Percentiles rank a stretch among this genome's conserved stretches.
Conservation (phyloP, 1,284 basidiomycete genomes). For the Hymenochaete sp. region DNA sequence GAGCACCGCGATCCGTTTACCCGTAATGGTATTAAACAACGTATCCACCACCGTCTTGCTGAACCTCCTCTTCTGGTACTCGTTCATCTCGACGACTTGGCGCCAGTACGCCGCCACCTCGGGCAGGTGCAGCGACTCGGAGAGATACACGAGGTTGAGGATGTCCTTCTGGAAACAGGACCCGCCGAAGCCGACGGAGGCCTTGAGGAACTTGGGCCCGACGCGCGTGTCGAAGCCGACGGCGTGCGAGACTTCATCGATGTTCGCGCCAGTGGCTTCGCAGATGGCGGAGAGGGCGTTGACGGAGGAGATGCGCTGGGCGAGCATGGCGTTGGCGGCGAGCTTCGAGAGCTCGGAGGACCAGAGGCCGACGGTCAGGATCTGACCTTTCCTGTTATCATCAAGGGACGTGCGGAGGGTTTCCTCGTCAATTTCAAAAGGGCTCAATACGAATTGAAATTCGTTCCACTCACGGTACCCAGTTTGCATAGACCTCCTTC, state of each 20-base stretch:
- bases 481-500: slow-evolving; percentile 82
- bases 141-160: slow-evolving; percentile 95
- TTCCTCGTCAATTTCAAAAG: slow-evolving; percentile 1
- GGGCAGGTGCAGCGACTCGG: slow-evolving; percentile 87
- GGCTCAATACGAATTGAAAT: not conserved
- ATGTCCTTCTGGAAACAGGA: slow-evolving; percentile 99
- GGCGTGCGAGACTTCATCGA: slow-evolving; percentile 94
- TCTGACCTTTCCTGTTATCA: slow-evolving; percentile 51
- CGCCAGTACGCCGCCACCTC: slow-evolving; percentile 99
- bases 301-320: slow-evolving; percentile 95
- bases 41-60: slow-evolving; percentile 88
- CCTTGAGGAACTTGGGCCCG: slow-evolving; percentile 93
- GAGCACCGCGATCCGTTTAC: slow-evolving; percentile 93
- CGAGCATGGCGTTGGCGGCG: slow-evolving; percentile 98
- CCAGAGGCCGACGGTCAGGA: slow-evolving; percentile 96
- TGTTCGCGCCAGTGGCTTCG: slow-evolving; percentile 98
- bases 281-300: slow-evolving; percentile 98
- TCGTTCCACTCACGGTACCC: slow-evolving; percentile 70
- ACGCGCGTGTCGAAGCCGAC: slow-evolving; percentile 91
- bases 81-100: slow-evolving; percentile 92
- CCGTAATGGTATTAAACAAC: slow-evolving; percentile 95
- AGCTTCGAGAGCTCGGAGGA: slow-evolving; percentile 98
- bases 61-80: slow-evolving; percentile 90
- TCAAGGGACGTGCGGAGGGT: not conserved
- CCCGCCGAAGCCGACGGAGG: slow-evolving; percentile 94